Conservation (phyloP, 208 protist genomes). For the Leishmania turanica region DNA sequence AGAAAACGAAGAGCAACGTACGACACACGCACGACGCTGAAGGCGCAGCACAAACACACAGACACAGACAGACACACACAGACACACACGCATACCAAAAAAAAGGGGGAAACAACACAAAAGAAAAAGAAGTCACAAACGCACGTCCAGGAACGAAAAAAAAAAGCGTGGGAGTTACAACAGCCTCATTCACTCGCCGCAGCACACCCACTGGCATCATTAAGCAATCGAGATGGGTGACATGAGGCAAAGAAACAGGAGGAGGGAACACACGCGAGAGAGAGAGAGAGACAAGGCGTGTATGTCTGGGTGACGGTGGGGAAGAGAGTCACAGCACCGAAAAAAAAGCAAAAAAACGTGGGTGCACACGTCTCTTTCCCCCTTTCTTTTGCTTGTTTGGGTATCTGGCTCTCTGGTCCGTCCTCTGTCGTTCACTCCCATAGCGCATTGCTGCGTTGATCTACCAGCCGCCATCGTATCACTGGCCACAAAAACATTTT, state of each 20-base stretch:
- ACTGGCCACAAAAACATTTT: not conserved
- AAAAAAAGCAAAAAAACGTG: not conserved
- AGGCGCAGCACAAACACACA: not conserved
- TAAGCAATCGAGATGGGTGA: not conserved
- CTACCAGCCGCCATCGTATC: not conserved
- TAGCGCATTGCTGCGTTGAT: not conserved
- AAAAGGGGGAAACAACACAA: not conserved
- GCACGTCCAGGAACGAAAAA: not conserved
- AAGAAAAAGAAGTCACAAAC: not conserved
- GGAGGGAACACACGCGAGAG: not conserved
- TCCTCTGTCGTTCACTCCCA: not conserved
- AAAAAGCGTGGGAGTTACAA: slow-evolving; percentile 2
- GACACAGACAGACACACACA: too few relatives aligned
- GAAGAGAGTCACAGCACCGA: not conserved
- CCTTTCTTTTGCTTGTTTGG: too few relatives aligned
- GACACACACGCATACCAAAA: not conserved
- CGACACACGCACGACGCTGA: not conserved
- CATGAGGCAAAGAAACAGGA: not conserved
- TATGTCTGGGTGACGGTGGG: not conserved
- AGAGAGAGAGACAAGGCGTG: not conserved
- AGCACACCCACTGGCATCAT: not conserved
- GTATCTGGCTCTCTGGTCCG: not conserved
- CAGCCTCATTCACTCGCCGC: not conserved
- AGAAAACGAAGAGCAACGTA: not conserved
- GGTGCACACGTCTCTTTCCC: too few relatives aligned